Evolutionary conservation across 78 protist genomes (phyloP), one percentile per base, ranked within the genome.

Genomic region (Tieghemostelium lacteum): DNA sequence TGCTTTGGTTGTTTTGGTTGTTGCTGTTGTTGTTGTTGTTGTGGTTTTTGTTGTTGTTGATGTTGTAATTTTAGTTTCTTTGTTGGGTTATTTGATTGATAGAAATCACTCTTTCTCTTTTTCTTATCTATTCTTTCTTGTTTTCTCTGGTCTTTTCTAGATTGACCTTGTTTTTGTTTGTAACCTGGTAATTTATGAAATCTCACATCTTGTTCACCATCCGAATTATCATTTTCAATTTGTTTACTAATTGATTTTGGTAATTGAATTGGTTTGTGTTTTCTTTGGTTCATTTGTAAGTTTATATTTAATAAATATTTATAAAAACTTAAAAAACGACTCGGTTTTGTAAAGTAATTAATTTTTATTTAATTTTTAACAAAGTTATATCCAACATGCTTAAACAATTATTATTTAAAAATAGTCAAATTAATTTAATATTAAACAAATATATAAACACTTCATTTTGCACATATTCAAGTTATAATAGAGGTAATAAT

Each of bases 101-200:
- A 60, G 24, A 61, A 78, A 37, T 55, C 64, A 29, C 17, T 40
- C 55, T 66, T 78, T 78, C 75, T 78, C 52, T 78, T 66, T 40
- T 78, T 78, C 57, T 78, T 78, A 2, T 78, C 69, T 36, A 52
- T 63, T 55, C 64, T 78, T 57, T 55, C 52, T 39, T 37, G n/a
- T 55, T 78, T 66, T 78, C 88, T 78, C 39, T 66, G 55, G 26
- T 66, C 54, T 39, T 78, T 78, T 67, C 88, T 78, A 26, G 57
- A 36, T 16, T 66, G 19, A 39, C 31, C 39, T 78, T 78, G 57
- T 33, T 33, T 36, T 33, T 20, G 3, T 31, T 64, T 76, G 42
- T 42, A 67, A 37, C 75, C 75, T 12, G 75, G 75, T 45, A 76
- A 29, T 19, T 26, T 28, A 45, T 65, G 14, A 34, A 58, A 52